Conservation (phyloP, 176 grass and related monocot genomes). For the Luzula sylvatica region DNA sequence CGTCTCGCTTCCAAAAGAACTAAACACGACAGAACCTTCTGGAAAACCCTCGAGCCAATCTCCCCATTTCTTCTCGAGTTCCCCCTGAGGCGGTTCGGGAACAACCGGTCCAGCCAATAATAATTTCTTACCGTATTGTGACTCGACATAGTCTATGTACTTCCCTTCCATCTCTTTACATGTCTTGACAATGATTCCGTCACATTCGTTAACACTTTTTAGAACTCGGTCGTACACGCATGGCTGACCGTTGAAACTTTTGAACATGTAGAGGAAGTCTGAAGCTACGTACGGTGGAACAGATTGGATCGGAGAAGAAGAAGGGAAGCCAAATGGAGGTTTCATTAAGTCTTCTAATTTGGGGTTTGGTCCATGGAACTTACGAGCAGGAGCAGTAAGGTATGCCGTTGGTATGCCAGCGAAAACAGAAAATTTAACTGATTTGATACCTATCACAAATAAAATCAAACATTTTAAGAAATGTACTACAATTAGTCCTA, state of each 20-base stretch:
- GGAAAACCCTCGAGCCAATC: constrained; percentile 33
- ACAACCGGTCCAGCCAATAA: constrained; percentile 23
- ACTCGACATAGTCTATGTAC: constrained; percentile 22
- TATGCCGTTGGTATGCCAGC: constrained; percentile 23
- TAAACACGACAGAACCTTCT: constrained; percentile 24
- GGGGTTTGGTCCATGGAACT: neutral
- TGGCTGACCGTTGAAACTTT: constrained; percentile 8
- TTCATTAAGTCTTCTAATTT: constrained; percentile 5
- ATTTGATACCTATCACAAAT: no score
- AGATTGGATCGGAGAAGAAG: constrained; percentile 14
- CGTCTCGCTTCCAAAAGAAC: constrained; percentile 51
- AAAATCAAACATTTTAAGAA: no score
- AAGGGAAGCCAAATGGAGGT: constrained; percentile 22
- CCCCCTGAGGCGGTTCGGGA: constrained; percentile 26
- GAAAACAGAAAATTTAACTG: constrained; percentile 27
- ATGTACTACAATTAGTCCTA: no score
- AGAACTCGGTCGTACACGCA: constrained; percentile 15
- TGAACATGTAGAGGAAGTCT: constrained; percentile 26
- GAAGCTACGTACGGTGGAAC: constrained; percentile 29
- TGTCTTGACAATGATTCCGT: constrained; percentile 21
- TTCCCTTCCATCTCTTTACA: constrained; percentile 34
- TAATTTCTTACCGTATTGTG: constrained; percentile 9
- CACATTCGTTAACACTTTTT: neutral
- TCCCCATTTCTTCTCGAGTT: constrained; percentile 24
- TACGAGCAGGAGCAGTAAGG: constrained; percentile 12